Evolutionary conservation across 1,139 yeast genomes (phyloP), one percentile per base, ranked within the genome.

Genomic region (Williopsis jadinii): DNA sequence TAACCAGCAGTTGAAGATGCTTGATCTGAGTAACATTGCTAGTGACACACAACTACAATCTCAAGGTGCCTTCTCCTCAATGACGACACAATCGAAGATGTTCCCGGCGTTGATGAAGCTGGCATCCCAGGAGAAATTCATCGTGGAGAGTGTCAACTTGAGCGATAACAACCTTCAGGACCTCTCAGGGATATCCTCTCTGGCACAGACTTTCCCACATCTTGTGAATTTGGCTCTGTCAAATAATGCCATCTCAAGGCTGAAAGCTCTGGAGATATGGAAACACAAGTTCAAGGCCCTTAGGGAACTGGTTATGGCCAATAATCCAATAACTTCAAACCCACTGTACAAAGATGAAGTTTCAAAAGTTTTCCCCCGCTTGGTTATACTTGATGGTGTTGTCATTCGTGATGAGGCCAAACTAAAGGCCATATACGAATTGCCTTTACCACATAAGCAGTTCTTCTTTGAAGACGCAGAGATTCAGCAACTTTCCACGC

Each of bases 31-130:
- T n/a, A 68, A 68, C 41, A 77, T 88, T 55, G 73, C 75, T 45
- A 73, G 72, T 40, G 97, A 92, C 58, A 81, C 76, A 28, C 70
- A 63, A 12, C 67, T 92, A 37, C 64, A 64, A 14, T 66, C 73
- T 13, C 73, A 73, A 48, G 95, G 96, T 0, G 68, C 87, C 42
- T 79, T 88, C 51, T 72, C 77, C 19, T 67, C 75, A 13, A 66
- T 79, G 1, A 60, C 71, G 5, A 71, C 77, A 8, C 73, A 80
- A 38, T 74, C 94, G 12, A 90, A 90, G 60, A 81, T 90, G 73
- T 88, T 92, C 61, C 85, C 90, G 3, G 98, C 98, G 1, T 66
- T 92, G 50, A 80, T 92, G 87, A 87, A 84, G 58, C 66, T 94
- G 14, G 95, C 96, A 1, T 59, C 65, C 1, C 68, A 69, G 40